Percentiles rank a stretch among this genome's conserved stretches.
These are phyloP conservation scores for Alternaria brassicae DNA, from an alignment of 2,329 filamentous ascomycete genomes.

Conservation along the genomic window DNA sequence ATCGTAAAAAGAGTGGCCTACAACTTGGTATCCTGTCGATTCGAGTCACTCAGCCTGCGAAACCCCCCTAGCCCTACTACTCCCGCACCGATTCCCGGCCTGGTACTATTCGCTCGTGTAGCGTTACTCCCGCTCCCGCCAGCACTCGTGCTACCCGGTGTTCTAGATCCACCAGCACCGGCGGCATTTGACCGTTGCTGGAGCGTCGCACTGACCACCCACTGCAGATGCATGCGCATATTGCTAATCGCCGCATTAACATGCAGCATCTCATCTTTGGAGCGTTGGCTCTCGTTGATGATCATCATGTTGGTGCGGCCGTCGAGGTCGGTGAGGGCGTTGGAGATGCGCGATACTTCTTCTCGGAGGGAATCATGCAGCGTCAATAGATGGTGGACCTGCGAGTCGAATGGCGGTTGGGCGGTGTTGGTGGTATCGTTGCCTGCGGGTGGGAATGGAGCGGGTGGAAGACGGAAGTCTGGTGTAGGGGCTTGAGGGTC, in stretches of 20 bases:
- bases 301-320: slow-evolving; percentile 68
- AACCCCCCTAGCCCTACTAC: slow-evolving; percentile 30
- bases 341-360: slow-evolving; percentile 63
- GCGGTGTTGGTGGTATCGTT: slow-evolving; percentile 31
- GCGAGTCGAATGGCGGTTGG: slow-evolving; percentile 54
- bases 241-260: slow-evolving; percentile 66
- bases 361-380: slow-evolving; percentile 68
- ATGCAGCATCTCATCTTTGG: slow-evolving; percentile 68
- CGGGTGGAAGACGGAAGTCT: slow-evolving; percentile 45
- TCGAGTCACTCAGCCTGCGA: slow-evolving; percentile 46
- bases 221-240: slow-evolving; percentile 67
- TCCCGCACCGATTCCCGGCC: slow-evolving; percentile 33
- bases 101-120: slow-evolving; percentile 34
- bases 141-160: slow-evolving; percentile 31
- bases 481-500: slow-evolving; percentile 47
- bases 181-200: slow-evolving; percentile 50
- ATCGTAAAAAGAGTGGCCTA: slow-evolving; percentile 18
- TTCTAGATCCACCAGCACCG: slow-evolving; percentile 34
- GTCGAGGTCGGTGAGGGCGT: slow-evolving; percentile 65
- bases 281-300: slow-evolving; percentile 67
- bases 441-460: slow-evolving; percentile 41
- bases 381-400: slow-evolving; percentile 65
- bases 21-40: slow-evolving; percentile 48
- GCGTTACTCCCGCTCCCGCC: slow-evolving; percentile 32
- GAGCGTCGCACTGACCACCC: slow-evolving; percentile 65